Base-by-base conservation (phyloP, 768 basidiomycete genomes). In the Naganishia onofrii region DNA sequence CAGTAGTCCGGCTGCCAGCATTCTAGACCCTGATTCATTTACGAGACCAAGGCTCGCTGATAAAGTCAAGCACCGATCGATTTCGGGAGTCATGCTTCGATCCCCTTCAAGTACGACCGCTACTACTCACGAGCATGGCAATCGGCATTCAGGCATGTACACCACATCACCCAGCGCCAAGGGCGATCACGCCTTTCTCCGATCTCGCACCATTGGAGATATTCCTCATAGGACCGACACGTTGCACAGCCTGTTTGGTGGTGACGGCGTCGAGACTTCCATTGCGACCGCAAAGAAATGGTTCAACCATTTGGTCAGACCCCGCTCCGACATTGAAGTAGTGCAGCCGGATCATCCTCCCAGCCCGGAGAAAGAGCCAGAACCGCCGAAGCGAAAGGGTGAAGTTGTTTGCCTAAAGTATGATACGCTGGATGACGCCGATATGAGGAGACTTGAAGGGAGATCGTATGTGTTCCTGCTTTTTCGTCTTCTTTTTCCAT, bases 391-490 rank as follows among this genome's bases (percentile, higher is more conserved):
- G 66, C 66, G 70, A 46, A 75, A 76, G 64, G 80, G 80, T 0
- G 77, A 81, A 58, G 80, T 81, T 7, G 77, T 74, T 34, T 81
- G 80, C 68, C 58, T 81, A 38, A 74, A 77, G 68, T 81, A 81
- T 76, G 77, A 76, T 3, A 81, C 80, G 46, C 76, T 81, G 42
- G 80, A 81, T 70, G 80, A 81, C 74, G 75, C 72, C 5, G 79
- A 75, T 0, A 81, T 81, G 80, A 72, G 80, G 58, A 67, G 51
- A 38, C 64, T 81, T 15, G 80, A 81, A 64, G 80, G 80, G 19
- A 70, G 80, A 73, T 77, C 76, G 76, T 77, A 54, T 71, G 76
- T 77, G 6, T 29, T 6, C 13, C 15, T 42, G 53, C 13, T 51
- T 13, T 0, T 29, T 17, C 17, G 23, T 3, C 26, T 28, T 3